Evolutionary conservation across 441 rosid genomes (phyloP).

Genomic region (Geranium incanum): DNA sequence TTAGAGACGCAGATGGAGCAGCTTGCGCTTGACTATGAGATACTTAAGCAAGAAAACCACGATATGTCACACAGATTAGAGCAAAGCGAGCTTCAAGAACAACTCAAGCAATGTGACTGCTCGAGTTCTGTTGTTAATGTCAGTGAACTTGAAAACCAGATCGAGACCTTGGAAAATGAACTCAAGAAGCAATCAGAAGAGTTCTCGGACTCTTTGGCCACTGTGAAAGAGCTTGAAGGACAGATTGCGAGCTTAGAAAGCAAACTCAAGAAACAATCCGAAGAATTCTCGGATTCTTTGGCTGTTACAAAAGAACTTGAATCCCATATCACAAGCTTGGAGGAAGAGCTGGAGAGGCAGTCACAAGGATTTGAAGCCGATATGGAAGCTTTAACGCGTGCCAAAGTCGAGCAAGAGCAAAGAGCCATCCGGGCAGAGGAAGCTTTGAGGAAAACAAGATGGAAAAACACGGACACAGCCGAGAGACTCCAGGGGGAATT

Average conservation of each 20-base stretch:
- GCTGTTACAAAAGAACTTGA: constrained; percentile 46
- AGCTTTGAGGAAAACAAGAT: constrained; percentile 53
- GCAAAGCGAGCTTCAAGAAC: constrained; percentile 77
- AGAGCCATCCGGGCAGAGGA: constrained; percentile 76
- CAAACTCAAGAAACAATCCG: constrained; percentile 44
- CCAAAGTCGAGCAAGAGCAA: constrained; percentile 74
- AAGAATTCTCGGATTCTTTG: constrained; percentile 40
- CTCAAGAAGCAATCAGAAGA: neutral
- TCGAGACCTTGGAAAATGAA: neutral
- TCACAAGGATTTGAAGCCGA: constrained; percentile 47
- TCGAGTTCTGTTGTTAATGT: constrained; percentile 29
- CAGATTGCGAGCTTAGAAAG: constrained; percentile 42
- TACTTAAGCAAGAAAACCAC: constrained; percentile 78
- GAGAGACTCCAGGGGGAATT: constrained; percentile 71
- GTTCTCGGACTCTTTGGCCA: constrained; percentile 18
- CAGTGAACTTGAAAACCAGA: neutral
- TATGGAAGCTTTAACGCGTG: constrained; percentile 43
- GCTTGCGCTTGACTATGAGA: constrained; percentile 86
- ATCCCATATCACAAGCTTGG: constrained; percentile 43
- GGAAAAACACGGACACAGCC: constrained; percentile 59
- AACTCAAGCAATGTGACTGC: constrained; percentile 65
- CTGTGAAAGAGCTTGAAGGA: constrained; percentile 33
- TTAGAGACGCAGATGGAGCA: constrained; percentile 86
- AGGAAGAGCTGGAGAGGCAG: constrained; percentile 62
- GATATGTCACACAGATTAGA: constrained; percentile 54